Evolutionary conservation across 2,329 filamentous ascomycete species (phyloP).

Genomic region (Macrophomina pseudophaseolina): DNA sequence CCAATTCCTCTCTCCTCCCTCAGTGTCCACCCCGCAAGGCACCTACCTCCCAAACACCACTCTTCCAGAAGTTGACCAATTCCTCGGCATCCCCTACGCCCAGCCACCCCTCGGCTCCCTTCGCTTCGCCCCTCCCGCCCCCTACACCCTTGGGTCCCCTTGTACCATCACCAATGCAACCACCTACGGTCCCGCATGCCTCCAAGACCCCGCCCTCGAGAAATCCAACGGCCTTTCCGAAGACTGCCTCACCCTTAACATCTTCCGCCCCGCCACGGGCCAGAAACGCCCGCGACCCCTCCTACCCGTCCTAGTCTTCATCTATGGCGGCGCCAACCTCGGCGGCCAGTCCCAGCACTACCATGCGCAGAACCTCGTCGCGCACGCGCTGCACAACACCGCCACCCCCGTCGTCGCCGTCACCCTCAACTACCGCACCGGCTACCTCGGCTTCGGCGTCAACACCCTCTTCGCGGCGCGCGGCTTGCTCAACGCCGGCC

Average conservation of each 20-base stretch:
- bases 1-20: not conserved
- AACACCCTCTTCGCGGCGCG: conserved; percentile 56
- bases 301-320: conserved; percentile 48
- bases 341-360: conserved; percentile 32
- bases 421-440: conserved; percentile 77
- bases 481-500: conserved; percentile 58
- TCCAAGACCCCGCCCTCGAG: conserved; percentile 41
- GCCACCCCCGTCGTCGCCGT: conserved; percentile 75
- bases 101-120: conserved; percentile 22
- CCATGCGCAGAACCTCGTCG: conserved; percentile 38
- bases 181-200: conserved; percentile 50
- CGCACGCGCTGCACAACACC: conserved; percentile 32
- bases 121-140: conserved; percentile 22
- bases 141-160: conserved; percentile 43
- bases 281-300: conserved; percentile 35
- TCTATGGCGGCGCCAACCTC: conserved; percentile 30
- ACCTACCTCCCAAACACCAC: conserved; percentile 14
- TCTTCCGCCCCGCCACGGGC: conserved; percentile 32
- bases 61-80: conserved; percentile 13
- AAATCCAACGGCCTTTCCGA: conserved; percentile 6
- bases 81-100: conserved; percentile 27
- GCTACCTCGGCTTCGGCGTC: conserved; percentile 73
- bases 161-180: conserved; percentile 47
- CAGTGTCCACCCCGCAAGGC: conserved; percentile 5
- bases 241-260: conserved; percentile 47